Base-by-base conservation (phyloP, 495 filamentous ascomycete genomes). In the Aspergillus egyptiacus region DNA sequence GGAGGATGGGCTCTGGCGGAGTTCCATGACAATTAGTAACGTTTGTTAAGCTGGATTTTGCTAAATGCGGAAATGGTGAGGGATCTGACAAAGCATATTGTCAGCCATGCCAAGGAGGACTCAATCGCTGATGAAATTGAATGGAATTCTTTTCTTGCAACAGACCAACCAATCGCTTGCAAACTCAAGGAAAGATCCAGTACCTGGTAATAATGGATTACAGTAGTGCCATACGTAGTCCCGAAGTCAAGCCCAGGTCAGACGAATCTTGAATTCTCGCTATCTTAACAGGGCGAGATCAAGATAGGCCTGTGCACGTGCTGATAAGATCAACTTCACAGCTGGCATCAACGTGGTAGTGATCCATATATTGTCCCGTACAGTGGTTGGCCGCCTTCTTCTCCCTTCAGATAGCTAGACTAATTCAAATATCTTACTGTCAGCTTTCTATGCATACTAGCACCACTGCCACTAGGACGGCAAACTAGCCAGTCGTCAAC, bases 61-160 rank as follows among this genome's bases (percentile, higher is more conserved):
- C 42, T 31, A 4, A 35, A 46, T 13, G 15, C 8, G 40, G 40
- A 32, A 22, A 43, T 10, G 10, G 14, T 20, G 24, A 28, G 39
- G 30, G n/a, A n/a, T 41, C 45, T 66, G 49, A 68, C 65, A 50
- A 68, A 68, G 51, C 51, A 39, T n/a, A 38, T 23, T 6, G 63
- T 68, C 58, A 68, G 61, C 65, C 62, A 15, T 30, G 32, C 50
- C 55, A 54, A 49, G n/a, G 34, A n/a, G n/a, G n/a, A n/a, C n/a
- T n/a, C n/a, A n/a, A n/a, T n/a, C n/a, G n/a, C n/a, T n/a, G n/a
- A n/a, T n/a, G n/a, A n/a, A n/a, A n/a, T n/a, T n/a, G n/a, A n/a
- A n/a, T n/a, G n/a, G n/a, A n/a, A n/a, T n/a, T n/a, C n/a, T n/a
- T n/a, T n/a, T n/a, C n/a, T n/a, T n/a, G n/a, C n/a, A n/a, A n/a